Evolutionary conservation across 208 protist species (phyloP).

Genomic region (Acanthamoeba sp.): DNA sequence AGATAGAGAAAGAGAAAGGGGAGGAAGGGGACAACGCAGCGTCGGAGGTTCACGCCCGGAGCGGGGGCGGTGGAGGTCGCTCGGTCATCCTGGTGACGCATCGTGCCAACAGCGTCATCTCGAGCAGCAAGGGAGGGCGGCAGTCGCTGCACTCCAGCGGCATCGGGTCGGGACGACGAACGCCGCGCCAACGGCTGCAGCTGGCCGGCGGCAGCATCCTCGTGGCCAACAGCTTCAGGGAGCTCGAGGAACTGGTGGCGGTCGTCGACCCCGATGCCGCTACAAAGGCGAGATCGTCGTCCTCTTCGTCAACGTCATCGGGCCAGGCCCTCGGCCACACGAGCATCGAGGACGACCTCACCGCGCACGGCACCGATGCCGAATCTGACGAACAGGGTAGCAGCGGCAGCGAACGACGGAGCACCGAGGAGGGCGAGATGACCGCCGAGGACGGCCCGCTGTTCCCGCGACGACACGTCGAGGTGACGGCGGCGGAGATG

Average conservation of each 20-base stretch:
- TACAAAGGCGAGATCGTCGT: too few species aligned
- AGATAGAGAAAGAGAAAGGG: background rate
- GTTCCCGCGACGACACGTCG: background rate
- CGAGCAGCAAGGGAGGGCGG: background rate
- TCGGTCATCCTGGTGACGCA: constrained; percentile 14
- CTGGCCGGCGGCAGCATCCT: background rate
- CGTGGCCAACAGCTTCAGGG: constrained; percentile 16
- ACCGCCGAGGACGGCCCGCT: constrained; percentile 45
- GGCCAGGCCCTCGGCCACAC: background rate
- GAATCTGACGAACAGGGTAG: background rate
- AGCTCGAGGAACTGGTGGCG: constrained; percentile 5
- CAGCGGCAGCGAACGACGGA: background rate
- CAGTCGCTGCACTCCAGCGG: background rate
- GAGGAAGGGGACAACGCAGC: background rate
- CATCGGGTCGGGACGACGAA: background rate
- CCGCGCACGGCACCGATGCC: background rate
- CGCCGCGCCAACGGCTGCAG: background rate
- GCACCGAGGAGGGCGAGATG: background rate
- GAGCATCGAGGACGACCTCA: background rate
- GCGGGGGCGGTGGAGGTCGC: background rate
- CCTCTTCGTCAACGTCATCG: background rate
- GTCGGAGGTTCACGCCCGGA: background rate
- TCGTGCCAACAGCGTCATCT: background rate
- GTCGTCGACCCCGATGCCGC: background rate
- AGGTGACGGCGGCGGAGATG: constrained; percentile 16